These are phyloP conservation scores for Sutorius australiensis DNA, from an alignment of 768 basidiomycete genomes.

Conservation along the genomic window DNA sequence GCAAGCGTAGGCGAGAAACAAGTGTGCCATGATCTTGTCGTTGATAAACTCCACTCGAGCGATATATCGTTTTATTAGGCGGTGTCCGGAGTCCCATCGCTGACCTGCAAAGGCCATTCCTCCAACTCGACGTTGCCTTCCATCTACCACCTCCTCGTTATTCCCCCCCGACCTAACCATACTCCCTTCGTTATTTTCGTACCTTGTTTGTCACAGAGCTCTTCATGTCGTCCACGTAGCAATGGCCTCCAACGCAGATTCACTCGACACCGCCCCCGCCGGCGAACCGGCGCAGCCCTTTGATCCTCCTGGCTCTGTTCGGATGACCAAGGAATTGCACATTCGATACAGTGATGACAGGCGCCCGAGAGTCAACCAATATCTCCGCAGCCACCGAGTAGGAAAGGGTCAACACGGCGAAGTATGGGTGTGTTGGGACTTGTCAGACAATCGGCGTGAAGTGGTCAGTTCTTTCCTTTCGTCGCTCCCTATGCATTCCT, in stretches of 20 bases:
- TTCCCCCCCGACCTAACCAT: constrained; percentile 31
- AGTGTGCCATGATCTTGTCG: constrained; percentile 9
- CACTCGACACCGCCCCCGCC: constrained; percentile 30
- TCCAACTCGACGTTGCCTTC: constrained; percentile 17
- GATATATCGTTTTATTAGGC: constrained; percentile 19
- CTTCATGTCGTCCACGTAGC: constrained; percentile 29
- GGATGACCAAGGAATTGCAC: constrained; percentile 45
- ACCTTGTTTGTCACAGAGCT: constrained; percentile 3
- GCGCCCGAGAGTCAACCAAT: constrained; percentile 76
- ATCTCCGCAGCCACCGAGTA: constrained; percentile 68
- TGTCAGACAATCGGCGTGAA: constrained; percentile 44
- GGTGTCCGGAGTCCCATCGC: constrained; percentile 29
- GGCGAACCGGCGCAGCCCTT: constrained; percentile 35
- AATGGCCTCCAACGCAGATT: constrained; percentile 23
- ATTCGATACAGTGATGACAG: constrained; percentile 38
- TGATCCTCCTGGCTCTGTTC: constrained; percentile 43
- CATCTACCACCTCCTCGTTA: constrained; percentile 18
- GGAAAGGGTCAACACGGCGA: constrained; percentile 90
- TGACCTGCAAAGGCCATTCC: constrained; percentile 12
- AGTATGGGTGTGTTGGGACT: constrained; percentile 71
- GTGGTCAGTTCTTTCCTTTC: constrained; percentile 34
- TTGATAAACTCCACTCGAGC: constrained; percentile 8
- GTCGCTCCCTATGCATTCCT: constrained; percentile 1
- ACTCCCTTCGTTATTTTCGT: constrained; percentile 4
- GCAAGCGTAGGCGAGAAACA: constrained; percentile 8